phyloP scores from a whole-genome alignment of 139 green algal species.

The Gonium pectorale region DNA sequence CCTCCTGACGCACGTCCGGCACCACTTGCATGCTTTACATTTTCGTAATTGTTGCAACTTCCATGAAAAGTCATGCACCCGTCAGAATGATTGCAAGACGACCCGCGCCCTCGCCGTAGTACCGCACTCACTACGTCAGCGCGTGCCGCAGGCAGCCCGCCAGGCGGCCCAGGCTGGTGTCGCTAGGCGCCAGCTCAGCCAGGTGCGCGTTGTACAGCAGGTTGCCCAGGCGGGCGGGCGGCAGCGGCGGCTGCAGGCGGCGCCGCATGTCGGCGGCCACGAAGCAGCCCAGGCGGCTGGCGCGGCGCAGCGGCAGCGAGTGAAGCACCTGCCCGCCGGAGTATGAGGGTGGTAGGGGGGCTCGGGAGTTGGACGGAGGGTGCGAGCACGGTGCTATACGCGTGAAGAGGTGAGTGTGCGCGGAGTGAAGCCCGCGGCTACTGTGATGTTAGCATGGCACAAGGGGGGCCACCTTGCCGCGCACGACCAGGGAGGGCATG shows the following conservation, averaged over 20 bases:
- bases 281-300: not conserved
- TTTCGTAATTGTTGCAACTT: too few relatives aligned
- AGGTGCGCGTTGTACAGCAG: not conserved
- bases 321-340: conserved; percentile 3
- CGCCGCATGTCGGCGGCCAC: conserved; percentile 1
- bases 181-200: not conserved
- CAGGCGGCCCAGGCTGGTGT: not conserved
- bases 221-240: not conserved
- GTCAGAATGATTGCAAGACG: too few relatives aligned
- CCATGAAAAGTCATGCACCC: too few relatives aligned
- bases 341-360: not conserved
- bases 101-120: too few relatives aligned
- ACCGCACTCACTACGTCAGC: not conserved
- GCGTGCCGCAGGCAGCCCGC: not conserved
- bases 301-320: not conserved
- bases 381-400: too few relatives aligned
- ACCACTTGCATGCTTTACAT: too few relatives aligned
- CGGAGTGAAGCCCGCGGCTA: too few relatives aligned
- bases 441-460: too few relatives aligned
- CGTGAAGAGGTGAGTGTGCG: too few relatives aligned
- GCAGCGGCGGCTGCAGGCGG: not conserved
- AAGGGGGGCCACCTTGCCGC: too few relatives aligned
- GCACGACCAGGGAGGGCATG: too few relatives aligned
- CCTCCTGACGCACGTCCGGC: too few relatives aligned
- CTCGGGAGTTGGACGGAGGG: not conserved